These are phyloP conservation scores for Plasmopara muralis DNA, from an alignment of 352 stramenopile species.

Conservation along the genomic window DNA sequence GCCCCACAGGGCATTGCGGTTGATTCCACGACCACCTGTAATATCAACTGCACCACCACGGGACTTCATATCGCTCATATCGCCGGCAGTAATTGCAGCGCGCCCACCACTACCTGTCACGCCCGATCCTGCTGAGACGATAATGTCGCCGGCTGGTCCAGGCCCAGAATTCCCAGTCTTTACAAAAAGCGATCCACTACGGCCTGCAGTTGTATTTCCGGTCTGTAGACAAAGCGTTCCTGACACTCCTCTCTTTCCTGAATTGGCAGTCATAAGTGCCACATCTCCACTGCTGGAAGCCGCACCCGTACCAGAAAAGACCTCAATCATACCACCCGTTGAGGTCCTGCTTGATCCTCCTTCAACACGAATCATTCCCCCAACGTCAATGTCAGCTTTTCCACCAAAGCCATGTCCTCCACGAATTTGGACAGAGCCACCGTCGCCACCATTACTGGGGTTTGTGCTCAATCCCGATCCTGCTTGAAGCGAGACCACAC, in stretches of 20 bases:
- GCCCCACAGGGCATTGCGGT: slow-evolving; percentile 31
- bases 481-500: slow-evolving; percentile 40
- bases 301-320: slow-evolving; percentile 41
- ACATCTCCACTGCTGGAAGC: slow-evolving; percentile 64
- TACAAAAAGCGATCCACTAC: slow-evolving; percentile 69
- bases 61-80: slow-evolving; percentile 36
- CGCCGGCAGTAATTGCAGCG: slow-evolving; percentile 58
- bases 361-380: slow-evolving; percentile 56
- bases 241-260: slow-evolving; percentile 72
- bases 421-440: slow-evolving; percentile 42
- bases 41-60: slow-evolving; percentile 49
- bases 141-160: slow-evolving; percentile 73
- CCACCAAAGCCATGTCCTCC: slow-evolving; percentile 52
- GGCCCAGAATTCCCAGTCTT: slow-evolving; percentile 62
- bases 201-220: slow-evolving; percentile 56
- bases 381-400: slow-evolving; percentile 35
- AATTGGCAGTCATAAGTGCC: slow-evolving; percentile 50
- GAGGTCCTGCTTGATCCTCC: slow-evolving; percentile 40
- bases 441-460: slow-evolving; percentile 49
- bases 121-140: slow-evolving; percentile 71
- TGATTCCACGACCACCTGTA: slow-evolving; percentile 41
- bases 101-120: slow-evolving; percentile 78
- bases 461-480: slow-evolving; percentile 45
- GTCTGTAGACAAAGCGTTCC: slow-evolving; percentile 66
- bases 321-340: slow-evolving; percentile 56